A percentile compares a stretch with the other conserved stretches of the same genome.
phyloP scores from a whole-genome alignment of 2,329 filamentous ascomycete species.

The Mycosphaerella sp. region DNA sequence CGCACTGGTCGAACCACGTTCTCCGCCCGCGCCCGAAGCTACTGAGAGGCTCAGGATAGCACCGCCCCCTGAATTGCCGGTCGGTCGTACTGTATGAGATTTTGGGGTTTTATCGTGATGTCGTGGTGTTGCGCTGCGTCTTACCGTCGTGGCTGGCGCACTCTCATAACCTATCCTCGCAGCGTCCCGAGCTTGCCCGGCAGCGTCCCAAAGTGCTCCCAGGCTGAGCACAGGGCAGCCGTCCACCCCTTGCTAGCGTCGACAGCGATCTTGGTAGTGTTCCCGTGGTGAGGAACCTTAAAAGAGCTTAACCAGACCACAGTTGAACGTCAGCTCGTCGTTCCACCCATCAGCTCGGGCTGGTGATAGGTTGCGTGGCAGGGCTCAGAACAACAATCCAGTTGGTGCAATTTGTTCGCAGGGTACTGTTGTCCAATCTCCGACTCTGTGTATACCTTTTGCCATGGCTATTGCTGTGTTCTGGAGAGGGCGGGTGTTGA shows the following conservation, averaged over 20 bases:
- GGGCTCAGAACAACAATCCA: not conserved
- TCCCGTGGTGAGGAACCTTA: not conserved
- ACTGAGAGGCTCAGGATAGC: not conserved
- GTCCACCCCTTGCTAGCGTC: not conserved
- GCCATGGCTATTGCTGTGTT: not conserved
- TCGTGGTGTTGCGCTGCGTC: not conserved
- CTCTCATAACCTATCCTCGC: not conserved
- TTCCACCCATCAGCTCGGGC: not conserved
- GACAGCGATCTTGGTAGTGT: not conserved
- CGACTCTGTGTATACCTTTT: not conserved
- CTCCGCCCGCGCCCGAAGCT: not conserved
- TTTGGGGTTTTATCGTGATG: not conserved
- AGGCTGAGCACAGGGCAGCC: not conserved
- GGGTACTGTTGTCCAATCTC: not conserved
- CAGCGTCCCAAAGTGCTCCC: not conserved
- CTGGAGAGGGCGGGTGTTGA: not conserved
- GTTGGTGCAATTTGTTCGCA: not conserved
- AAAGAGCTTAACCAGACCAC: not conserved
- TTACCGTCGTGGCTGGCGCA: not conserved
- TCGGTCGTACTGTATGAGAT: not conserved
- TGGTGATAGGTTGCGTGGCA: not conserved
- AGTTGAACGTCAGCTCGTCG: not conserved
- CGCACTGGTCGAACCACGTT: not conserved
- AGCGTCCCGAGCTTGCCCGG: not conserved
- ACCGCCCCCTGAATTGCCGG: no score